Percentiles rank a stretch among this genome's conserved stretches.
These are phyloP conservation scores for Royoungia palumana DNA, from an alignment of 768 basidiomycete species.

Conservation along the genomic window DNA sequence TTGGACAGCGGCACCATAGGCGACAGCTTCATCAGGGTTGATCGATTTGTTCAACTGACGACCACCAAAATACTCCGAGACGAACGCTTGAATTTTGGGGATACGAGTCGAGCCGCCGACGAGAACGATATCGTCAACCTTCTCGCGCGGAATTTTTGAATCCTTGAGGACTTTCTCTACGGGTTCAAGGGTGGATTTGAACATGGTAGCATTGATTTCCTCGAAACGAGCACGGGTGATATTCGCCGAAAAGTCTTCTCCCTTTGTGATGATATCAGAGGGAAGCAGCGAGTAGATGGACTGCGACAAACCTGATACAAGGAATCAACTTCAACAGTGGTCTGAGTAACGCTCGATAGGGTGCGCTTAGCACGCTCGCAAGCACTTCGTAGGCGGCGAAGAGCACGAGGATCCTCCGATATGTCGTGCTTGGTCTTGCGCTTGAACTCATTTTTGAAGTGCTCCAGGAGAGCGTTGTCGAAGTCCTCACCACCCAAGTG, in stretches of 20 bases:
- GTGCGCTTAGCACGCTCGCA: constrained; percentile 99
- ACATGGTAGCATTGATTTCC: constrained; percentile 93
- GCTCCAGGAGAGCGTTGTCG: constrained; percentile 95
- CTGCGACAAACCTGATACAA: constrained; percentile 72
- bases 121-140: constrained; percentile 98
- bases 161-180: constrained; percentile 99
- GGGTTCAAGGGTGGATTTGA: constrained; percentile 97
- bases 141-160: constrained; percentile 94
- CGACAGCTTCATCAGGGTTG: constrained; percentile 99
- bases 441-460: constrained; percentile 99
- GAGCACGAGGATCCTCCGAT: constrained; percentile 93
- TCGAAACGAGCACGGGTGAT: constrained; percentile 99
- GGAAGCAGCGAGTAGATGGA: neutral
- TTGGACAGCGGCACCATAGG: constrained; percentile 99
- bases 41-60: constrained; percentile 99
- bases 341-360: constrained; percentile 96
- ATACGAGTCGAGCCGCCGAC: constrained; percentile 99
- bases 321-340: constrained; percentile 99
- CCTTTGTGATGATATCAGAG: constrained; percentile 42
- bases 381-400: constrained; percentile 92
- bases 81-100: constrained; percentile 96
- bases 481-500: constrained; percentile 99
- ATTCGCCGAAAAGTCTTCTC: constrained; percentile 97
- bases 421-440: constrained; percentile 96
- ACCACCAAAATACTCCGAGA: constrained; percentile 97